phyloP scores from a whole-genome alignment of 1,284 basidiomycete genomes.

The Ceratobasidium sp. region DNA sequence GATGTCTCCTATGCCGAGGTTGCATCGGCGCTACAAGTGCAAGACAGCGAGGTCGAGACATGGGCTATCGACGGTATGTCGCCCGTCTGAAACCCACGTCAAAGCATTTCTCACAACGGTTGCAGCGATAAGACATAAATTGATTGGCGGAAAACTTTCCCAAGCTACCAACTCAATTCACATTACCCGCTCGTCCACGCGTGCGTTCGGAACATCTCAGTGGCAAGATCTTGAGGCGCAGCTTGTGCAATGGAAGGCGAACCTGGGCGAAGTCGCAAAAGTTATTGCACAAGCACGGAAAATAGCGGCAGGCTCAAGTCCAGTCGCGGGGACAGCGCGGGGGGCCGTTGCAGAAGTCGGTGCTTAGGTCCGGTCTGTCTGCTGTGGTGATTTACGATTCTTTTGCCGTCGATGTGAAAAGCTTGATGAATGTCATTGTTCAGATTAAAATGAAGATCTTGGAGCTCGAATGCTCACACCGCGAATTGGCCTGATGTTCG shows the following conservation, averaged over 20 bases:
- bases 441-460: slow-evolving; percentile 28
- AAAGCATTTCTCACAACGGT: neutral
- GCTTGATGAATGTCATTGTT: slow-evolving; percentile 33
- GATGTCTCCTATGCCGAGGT: slow-evolving; percentile 81
- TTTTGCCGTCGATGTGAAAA: slow-evolving; percentile 17
- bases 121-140: slow-evolving; percentile 83
- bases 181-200: slow-evolving; percentile 80
- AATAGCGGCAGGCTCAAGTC: slow-evolving; percentile 51
- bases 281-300: slow-evolving; percentile 71
- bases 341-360: slow-evolving; percentile 37
- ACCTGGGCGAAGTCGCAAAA: slow-evolving; percentile 73
- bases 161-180: slow-evolving; percentile 82
- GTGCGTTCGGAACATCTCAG: slow-evolving; percentile 80
- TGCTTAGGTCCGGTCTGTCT: slow-evolving; percentile 26
- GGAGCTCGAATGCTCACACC: neutral
- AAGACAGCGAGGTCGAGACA: slow-evolving; percentile 78
- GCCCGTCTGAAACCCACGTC: no score
- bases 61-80: slow-evolving; percentile 90
- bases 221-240: slow-evolving; percentile 87
- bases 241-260: slow-evolving; percentile 81
- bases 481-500: neutral
- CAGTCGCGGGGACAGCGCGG: slow-evolving; percentile 37
- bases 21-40: slow-evolving; percentile 74
- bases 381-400: slow-evolving; percentile 32
- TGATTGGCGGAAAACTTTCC: slow-evolving; percentile 86